Evolutionary conservation across 176 grass and related monocot species (phyloP).

Genomic region (Zizania latifolia): DNA sequence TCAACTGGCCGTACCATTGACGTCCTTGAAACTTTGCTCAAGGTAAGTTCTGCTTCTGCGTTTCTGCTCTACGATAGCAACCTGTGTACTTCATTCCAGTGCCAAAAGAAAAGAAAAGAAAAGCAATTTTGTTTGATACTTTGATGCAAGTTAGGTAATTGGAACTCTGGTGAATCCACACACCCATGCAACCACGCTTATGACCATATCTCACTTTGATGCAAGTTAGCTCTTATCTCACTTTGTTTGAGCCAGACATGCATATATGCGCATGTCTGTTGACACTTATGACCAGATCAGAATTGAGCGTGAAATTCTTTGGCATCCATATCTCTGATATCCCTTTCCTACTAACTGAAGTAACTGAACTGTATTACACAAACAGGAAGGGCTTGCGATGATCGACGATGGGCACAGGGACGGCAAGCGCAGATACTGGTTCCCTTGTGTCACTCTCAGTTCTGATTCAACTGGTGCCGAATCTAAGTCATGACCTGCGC

Average conservation of each 20-base stretch:
- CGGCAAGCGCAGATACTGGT: constrained; percentile 75
- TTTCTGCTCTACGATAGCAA: not conserved
- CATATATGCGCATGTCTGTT: not conserved
- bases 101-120: not conserved
- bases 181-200: no score
- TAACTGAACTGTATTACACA: not conserved
- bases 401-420: constrained; percentile 93
- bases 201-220: no score
- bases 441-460: constrained; percentile 74
- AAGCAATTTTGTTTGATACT: not conserved
- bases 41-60: constrained; percentile 45
- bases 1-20: constrained; percentile 63
- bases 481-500: constrained; percentile 7
- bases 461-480: constrained; percentile 35
- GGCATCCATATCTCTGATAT: not conserved
- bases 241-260: not conserved
- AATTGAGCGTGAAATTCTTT: not conserved
- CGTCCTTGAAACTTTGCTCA: constrained; percentile 79
- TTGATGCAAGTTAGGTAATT: not conserved
- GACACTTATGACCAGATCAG: not conserved
- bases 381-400: constrained; percentile 94
- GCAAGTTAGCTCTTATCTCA: not conserved
- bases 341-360: not conserved
- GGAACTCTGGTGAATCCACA: not conserved
- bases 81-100: not conserved